A percentile compares a stretch with the other conserved stretches of the same genome.
Conservation (phyloP, 1,139 yeast genomes). For the Geotrichum reessii region DNA sequence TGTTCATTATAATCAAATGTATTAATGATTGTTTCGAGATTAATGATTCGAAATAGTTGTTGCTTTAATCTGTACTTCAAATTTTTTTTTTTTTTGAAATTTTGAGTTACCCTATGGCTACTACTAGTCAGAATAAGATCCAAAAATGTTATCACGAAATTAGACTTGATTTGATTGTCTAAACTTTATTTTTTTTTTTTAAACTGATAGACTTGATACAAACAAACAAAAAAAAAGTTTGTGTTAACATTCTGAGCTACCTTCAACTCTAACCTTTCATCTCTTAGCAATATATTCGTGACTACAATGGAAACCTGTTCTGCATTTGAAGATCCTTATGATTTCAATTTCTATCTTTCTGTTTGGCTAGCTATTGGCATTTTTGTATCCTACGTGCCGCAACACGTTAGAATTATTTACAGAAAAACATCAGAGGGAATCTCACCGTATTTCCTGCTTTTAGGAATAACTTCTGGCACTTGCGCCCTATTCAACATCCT, state of each 20-base stretch:
- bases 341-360: slow-evolving; percentile 45
- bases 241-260: not conserved
- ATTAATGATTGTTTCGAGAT: not conserved
- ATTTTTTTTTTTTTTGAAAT: not conserved
- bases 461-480: slow-evolving; percentile 69
- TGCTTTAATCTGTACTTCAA: not conserved
- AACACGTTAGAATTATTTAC: slow-evolving; percentile 54
- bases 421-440: slow-evolving; percentile 73
- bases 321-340: slow-evolving; percentile 10
- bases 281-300: not conserved
- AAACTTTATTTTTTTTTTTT: not conserved
- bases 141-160: not conserved
- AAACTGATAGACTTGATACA: too few species aligned
- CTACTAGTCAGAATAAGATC: not conserved
- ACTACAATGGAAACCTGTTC: slow-evolving; percentile 4
- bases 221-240: not conserved
- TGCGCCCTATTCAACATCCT: slow-evolving; percentile 66
- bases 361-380: slow-evolving; percentile 59
- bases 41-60: not conserved
- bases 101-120: not conserved
- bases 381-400: slow-evolving; percentile 70
- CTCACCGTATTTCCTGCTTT: slow-evolving; percentile 63
- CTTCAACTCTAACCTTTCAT: not conserved
- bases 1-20: not conserved
- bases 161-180: not conserved